phyloP scores from a whole-genome alignment of 208 protist species.

The Crithidia thermophila region DNA sequence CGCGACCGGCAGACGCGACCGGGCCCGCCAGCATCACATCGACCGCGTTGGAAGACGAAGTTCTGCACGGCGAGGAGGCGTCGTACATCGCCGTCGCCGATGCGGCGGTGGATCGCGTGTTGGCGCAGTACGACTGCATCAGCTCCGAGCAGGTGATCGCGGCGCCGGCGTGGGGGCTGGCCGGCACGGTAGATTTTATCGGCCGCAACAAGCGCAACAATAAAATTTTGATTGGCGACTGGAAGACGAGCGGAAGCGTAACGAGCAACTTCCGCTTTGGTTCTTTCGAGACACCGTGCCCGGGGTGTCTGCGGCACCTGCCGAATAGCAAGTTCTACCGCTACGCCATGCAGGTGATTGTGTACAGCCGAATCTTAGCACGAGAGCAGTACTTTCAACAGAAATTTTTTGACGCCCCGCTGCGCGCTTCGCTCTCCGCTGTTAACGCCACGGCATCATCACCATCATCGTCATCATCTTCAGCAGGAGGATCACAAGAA shows the following conservation, averaged over 20 bases:
- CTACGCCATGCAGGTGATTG: constrained; percentile 84
- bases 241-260: constrained; percentile 85
- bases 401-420: constrained; percentile 62
- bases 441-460: too few species aligned
- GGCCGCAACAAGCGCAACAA: constrained; percentile 62
- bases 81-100: constrained; percentile 72
- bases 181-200: constrained; percentile 84
- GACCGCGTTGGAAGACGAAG: constrained; percentile 32
- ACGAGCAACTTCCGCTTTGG: constrained; percentile 83
- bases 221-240: constrained; percentile 82
- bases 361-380: constrained; percentile 80
- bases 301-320: constrained; percentile 73
- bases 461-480: too few species aligned
- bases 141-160: constrained; percentile 78
- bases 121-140: constrained; percentile 59
- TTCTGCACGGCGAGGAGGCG: constrained; percentile 79
- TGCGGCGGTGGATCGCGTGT: constrained; percentile 53
- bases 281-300: constrained; percentile 69
- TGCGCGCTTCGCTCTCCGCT: constrained; percentile 24
- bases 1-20: constrained; percentile 24
- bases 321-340: constrained; percentile 85
- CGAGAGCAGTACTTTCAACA: constrained; percentile 66
- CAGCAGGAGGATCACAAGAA: too few species aligned
- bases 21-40: constrained; percentile 17
- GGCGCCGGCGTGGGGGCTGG: constrained; percentile 61